Conservation (phyloP, 78 protist genomes). For the Dictyostelium firmibasis region DNA sequence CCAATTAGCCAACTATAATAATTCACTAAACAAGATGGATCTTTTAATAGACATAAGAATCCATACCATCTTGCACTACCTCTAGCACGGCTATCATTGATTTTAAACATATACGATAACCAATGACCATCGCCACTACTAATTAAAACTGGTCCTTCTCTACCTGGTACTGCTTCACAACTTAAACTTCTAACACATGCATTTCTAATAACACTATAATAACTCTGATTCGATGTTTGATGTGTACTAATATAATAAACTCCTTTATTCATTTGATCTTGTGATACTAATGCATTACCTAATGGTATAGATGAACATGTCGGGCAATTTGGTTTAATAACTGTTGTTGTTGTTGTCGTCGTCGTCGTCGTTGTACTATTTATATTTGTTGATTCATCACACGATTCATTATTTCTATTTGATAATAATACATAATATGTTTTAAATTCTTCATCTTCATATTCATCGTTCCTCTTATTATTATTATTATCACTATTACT, state of each 20-base stretch:
- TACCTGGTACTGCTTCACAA: slow-evolving; percentile 60
- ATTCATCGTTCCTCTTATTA: neutral
- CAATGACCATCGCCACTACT: slow-evolving; percentile 27
- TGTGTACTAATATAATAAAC: slow-evolving; percentile 47
- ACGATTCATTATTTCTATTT: neutral
- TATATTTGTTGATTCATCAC: neutral
- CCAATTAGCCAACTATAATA: slow-evolving; percentile 48
- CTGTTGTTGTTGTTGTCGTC: neutral
- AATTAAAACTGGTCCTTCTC: slow-evolving; percentile 58
- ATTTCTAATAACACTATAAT: slow-evolving; percentile 41
- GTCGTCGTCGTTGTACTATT: neutral
- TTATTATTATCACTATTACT: neutral
- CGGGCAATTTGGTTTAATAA: slow-evolving; percentile 19
- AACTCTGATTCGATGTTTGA: slow-evolving; percentile 54
- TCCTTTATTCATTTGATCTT: neutral
- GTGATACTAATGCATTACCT: slow-evolving; percentile 34
- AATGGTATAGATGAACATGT: slow-evolving; percentile 60
- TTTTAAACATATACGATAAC: slow-evolving; percentile 41
- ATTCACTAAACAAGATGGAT: neutral
- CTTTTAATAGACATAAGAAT: slow-evolving; percentile 1
- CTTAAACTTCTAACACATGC: slow-evolving; percentile 42
- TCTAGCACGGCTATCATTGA: slow-evolving; percentile 52
- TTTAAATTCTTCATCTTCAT: neutral
- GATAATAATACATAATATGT: neutral
- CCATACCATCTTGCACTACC: slow-evolving; percentile 55